A percentile compares a stretch with the other conserved stretches of the same genome.
These are phyloP conservation scores for Dothiorella sarmentorum DNA, from an alignment of 2,329 filamentous ascomycete species.

Conservation along the genomic window DNA sequence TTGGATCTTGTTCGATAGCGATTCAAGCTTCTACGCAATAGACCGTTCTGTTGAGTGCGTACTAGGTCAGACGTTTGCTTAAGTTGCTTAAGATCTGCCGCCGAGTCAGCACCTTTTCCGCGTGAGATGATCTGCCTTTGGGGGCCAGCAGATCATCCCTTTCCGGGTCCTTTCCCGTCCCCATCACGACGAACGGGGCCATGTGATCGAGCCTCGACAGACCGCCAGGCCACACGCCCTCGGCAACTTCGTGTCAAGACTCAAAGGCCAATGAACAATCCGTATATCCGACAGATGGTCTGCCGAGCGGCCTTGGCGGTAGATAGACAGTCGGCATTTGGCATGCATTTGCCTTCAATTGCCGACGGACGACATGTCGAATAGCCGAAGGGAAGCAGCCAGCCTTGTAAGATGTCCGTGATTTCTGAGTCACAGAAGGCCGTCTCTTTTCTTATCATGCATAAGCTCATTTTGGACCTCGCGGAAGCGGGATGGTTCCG, in stretches of 20 bases:
- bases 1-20: background rate
- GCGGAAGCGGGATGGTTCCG: no score
- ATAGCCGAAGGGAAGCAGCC: background rate
- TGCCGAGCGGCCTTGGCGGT: background rate
- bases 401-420: no score
- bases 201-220: background rate
- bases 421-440: no score
- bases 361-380: background rate
- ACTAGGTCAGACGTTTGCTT: background rate
- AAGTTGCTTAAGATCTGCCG: constrained; percentile 2
- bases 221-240: background rate
- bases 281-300: background rate
- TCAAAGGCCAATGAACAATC: background rate
- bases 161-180: background rate
- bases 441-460: no score
- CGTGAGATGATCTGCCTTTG: constrained; percentile 1
- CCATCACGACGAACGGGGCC: background rate
- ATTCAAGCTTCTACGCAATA: background rate
- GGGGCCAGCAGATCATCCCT: constrained; percentile 4
- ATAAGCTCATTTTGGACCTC: no score
- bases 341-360: background rate
- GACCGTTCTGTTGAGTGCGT: background rate
- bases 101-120: constrained; percentile 5
- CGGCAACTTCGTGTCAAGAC: background rate
- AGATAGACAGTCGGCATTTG: background rate